Evolutionary conservation across 345 rosid genomes (phyloP).

Genomic region (Populus nigra): DNA sequence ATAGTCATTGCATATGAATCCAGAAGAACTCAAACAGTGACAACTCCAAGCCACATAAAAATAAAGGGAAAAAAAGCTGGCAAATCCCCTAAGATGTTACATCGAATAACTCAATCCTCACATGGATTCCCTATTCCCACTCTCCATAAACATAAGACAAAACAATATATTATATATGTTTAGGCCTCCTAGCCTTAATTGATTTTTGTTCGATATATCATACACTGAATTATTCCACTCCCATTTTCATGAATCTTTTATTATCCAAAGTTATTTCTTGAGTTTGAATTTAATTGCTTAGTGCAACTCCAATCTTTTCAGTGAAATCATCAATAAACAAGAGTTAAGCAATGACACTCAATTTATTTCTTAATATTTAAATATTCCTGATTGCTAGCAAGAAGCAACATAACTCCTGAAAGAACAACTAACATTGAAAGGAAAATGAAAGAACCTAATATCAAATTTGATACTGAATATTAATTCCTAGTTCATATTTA

Average conservation of each 20-base stretch:
- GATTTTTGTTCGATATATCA: not conserved
- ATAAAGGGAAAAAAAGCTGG: conserved; percentile 33
- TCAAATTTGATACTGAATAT: too few relatives aligned
- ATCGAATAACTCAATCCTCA: conserved; percentile 36
- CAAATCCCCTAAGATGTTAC: conserved; percentile 13
- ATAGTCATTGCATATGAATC: conserved; percentile 4
- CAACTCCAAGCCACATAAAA: conserved; percentile 35
- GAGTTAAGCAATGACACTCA: not conserved
- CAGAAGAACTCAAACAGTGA: conserved; percentile 31
- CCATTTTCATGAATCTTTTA: not conserved
- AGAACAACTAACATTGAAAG: too few relatives aligned
- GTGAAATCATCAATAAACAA: not conserved
- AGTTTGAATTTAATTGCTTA: too few relatives aligned
- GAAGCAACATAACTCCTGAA: too few relatives aligned
- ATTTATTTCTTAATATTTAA: not conserved
- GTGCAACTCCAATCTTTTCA: not conserved
- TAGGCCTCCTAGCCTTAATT: not conserved
- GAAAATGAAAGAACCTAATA: too few relatives aligned
- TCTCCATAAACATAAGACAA: conserved; percentile 13
- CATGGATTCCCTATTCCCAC: conserved; percentile 48
- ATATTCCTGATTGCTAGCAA: too few relatives aligned
- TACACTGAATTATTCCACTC: too few relatives aligned
- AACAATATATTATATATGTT: not conserved
- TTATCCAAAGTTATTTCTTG: not conserved
- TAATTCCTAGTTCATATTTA: too few relatives aligned